These are phyloP conservation scores for Boletus vinaceobasis DNA, from an alignment of 768 basidiomycete genomes.

Conservation along the genomic window DNA sequence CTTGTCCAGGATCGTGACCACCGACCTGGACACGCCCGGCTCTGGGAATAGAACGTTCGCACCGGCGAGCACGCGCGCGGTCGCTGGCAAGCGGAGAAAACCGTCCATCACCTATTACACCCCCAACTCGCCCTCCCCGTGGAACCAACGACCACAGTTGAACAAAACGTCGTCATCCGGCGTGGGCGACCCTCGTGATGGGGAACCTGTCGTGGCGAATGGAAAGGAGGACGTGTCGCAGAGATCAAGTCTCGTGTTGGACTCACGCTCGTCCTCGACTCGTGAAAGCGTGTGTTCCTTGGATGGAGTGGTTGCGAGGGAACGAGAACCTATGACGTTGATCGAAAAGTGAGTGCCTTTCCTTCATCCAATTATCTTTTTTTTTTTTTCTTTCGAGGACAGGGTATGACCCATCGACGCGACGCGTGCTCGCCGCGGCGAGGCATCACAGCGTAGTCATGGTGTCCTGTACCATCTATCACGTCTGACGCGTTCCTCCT, in stretches of 20 bases:
- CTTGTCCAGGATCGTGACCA: background rate
- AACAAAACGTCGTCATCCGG: constrained; percentile 3
- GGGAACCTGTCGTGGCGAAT: background rate
- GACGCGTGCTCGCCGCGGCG: background rate
- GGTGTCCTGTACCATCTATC: background rate
- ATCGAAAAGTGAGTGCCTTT: constrained; percentile 60
- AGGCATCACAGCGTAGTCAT: background rate
- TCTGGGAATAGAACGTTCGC: background rate
- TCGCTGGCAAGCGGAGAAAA: constrained; percentile 19
- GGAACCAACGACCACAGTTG: constrained; percentile 10
- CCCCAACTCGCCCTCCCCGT: constrained; percentile 24
- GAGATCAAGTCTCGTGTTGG: constrained; percentile 20
- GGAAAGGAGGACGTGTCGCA: constrained; percentile 13
- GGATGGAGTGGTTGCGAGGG: constrained; percentile 8
- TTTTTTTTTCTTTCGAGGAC: background rate
- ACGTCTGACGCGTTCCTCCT: background rate
- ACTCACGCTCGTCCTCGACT: constrained; percentile 12
- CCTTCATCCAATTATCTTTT: background rate
- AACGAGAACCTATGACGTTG: constrained; percentile 53
- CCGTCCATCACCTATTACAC: constrained; percentile 30
- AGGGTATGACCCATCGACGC: background rate
- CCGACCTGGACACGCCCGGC: background rate
- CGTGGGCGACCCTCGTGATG: background rate
- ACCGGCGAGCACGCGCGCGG: background rate
- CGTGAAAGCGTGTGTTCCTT: constrained; percentile 18